Evolutionary conservation across 2,329 filamentous ascomycete genomes (phyloP).

Genomic region (Endoconidiophora laricicola): DNA sequence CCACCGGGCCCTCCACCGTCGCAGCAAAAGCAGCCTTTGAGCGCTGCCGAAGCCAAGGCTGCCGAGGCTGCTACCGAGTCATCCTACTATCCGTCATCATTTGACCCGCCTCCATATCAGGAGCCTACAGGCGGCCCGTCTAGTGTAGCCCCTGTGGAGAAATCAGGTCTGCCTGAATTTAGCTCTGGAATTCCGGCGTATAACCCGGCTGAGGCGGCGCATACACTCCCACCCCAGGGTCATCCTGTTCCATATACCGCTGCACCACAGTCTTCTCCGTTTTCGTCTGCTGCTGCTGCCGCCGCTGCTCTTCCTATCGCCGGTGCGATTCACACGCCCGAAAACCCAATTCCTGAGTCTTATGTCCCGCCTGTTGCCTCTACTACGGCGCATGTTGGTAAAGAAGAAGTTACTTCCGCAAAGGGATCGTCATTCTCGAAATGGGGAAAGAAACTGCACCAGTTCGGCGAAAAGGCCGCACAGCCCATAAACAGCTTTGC

Average conservation of each 20-base stretch:
- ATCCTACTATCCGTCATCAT: slow-evolving; percentile 5
- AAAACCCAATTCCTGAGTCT: background rate
- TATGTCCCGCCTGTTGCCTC: slow-evolving; percentile 1
- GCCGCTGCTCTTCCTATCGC: background rate
- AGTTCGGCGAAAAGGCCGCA: slow-evolving; percentile 12
- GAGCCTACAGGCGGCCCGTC: too few species aligned
- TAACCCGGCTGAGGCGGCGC: slow-evolving; percentile 2
- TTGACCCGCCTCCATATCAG: background rate
- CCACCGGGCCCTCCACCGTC: slow-evolving; percentile 6
- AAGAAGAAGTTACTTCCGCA: background rate
- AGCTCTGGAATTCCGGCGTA: slow-evolving; percentile 3
- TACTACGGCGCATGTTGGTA: background rate
- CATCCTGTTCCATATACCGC: background rate
- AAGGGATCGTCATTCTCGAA: slow-evolving; percentile 3
- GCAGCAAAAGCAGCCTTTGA: slow-evolving; percentile 7
- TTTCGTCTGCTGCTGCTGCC: background rate
- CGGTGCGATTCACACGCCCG: background rate
- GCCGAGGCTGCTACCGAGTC: slow-evolving; percentile 6
- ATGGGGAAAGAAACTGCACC: slow-evolving; percentile 13
- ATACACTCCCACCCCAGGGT: slow-evolving; percentile 1
- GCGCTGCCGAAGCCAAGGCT: background rate
- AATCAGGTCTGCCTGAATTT: background rate
- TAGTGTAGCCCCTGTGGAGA: background rate
- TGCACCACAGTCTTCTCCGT: background rate
- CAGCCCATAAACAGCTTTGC: slow-evolving; percentile 61